Evolutionary conservation across 2,329 filamentous ascomycete species (phyloP).

Genomic region (Sphaerulina musiva): DNA sequence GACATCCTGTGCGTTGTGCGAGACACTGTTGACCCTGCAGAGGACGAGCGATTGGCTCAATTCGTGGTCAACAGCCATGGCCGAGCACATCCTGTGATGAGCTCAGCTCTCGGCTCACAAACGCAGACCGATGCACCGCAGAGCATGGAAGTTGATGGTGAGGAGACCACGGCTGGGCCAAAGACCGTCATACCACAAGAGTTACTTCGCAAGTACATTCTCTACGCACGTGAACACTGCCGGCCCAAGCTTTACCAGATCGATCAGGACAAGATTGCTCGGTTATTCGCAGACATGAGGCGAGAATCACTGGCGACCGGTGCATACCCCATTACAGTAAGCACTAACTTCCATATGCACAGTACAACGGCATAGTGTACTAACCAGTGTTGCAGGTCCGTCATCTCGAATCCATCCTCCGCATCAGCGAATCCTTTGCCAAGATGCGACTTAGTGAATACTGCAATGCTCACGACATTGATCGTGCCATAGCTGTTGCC

Average conservation of each 20-base stretch:
- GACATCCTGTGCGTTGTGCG: slow-evolving; percentile 94
- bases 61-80: slow-evolving; percentile 95
- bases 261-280: slow-evolving; percentile 92
- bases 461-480: slow-evolving; percentile 82
- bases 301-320: slow-evolving; percentile 87
- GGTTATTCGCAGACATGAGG: slow-evolving; percentile 93
- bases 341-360: slow-evolving; percentile 33
- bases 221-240: slow-evolving; percentile 86
- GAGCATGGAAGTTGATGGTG: slow-evolving; percentile 54
- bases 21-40: slow-evolving; percentile 84
- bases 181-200: slow-evolving; percentile 80
- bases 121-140: slow-evolving; percentile 42
- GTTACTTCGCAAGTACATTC: slow-evolving; percentile 88
- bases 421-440: slow-evolving; percentile 87
- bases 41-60: slow-evolving; percentile 86
- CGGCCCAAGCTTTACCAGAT: slow-evolving; percentile 92
- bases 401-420: slow-evolving; percentile 95
- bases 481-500: slow-evolving; percentile 92
- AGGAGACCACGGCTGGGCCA: slow-evolving; percentile 42
- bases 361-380: background rate
- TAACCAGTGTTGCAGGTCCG: slow-evolving; percentile 59
- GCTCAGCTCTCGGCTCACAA: slow-evolving; percentile 31
- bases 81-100: slow-evolving; percentile 66
- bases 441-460: slow-evolving; percentile 98
- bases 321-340: slow-evolving; percentile 94